Percentiles rank a stretch among this genome's conserved stretches.
These are phyloP conservation scores for Talaromyces amestolkiae DNA, from an alignment of 2,329 filamentous ascomycete species.

Conservation along the genomic window DNA sequence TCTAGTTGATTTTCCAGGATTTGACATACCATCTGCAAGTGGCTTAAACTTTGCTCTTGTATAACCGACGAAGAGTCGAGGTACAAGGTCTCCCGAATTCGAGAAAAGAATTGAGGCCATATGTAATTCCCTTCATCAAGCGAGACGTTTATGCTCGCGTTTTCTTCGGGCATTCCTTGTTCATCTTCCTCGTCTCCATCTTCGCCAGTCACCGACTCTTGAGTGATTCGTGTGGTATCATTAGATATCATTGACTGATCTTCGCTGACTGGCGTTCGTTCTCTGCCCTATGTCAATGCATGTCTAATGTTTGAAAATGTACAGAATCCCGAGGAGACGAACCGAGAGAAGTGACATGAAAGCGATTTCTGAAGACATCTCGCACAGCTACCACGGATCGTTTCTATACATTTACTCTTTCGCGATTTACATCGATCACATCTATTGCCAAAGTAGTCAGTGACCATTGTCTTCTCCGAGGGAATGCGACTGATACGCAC, in stretches of 20 bases:
- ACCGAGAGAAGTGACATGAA: conserved; percentile 26
- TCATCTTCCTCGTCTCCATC: background rate
- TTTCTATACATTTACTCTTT: conserved; percentile 38
- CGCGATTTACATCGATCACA: conserved; percentile 37
- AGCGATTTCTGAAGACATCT: conserved; percentile 29
- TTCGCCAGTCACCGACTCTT: background rate
- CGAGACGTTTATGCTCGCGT: background rate
- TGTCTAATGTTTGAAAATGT: background rate
- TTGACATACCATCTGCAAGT: background rate
- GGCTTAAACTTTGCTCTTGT: conserved; percentile 28
- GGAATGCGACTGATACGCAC: conserved; percentile 14
- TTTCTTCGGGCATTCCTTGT: background rate
- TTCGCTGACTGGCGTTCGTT: conserved; percentile 3
- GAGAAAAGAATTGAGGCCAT: conserved; percentile 9
- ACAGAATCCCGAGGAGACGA: background rate
- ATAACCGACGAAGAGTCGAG: conserved; percentile 28
- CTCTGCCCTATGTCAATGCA: background rate
- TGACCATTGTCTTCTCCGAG: background rate
- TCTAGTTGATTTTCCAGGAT: background rate
- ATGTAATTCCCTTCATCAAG: conserved; percentile 6
- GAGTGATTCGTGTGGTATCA: background rate
- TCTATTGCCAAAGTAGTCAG: conserved; percentile 16
- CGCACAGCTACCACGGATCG: conserved; percentile 27
- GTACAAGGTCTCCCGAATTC: background rate
- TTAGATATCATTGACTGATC: background rate